Base-by-base conservation (phyloP, 2,329 filamentous ascomycete genomes). In the Calonectria honghensis region DNA sequence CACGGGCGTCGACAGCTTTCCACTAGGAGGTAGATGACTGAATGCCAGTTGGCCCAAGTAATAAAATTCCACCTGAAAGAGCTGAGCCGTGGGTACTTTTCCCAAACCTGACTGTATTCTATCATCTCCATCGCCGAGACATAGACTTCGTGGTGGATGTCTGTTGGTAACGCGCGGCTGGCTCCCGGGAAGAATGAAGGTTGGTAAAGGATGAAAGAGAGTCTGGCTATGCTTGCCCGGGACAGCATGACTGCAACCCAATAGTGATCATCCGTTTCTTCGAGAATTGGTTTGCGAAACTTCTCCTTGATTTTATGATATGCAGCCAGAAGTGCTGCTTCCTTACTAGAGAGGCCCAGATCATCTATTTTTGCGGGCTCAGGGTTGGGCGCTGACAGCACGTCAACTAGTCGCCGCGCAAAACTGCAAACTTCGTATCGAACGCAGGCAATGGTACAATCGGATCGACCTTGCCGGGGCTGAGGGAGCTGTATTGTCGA, bases 11-110 rank as follows among this genome's bases (percentile, higher is more conserved):
- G 57, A 10, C 35, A 61, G 6, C 57, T 61, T 27, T 61, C 31
- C 11, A 39, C 37, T 6, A 61, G 7, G n/a, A 61, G 32, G 6
- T 41, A 61, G n/a, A 61, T 61, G 35, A 61, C 35, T 13, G 32
- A 18, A 41, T 61, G 57, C 57, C 57, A 61, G 6, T 61, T 37
- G n/a, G 57, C 24, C 57, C 57, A 61, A 29, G 57, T 41, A 16
- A 61, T 41, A 6, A 61, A 61, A 29, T 61, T 61, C 57, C 57
- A 61, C 35, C 35, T 61, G n/a, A 61, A 61, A 27, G 57, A 29
- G 57, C 57, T 39, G 20, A 61, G 35, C 13, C 35, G 9, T 1
- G 57, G 57, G 13, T 27, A 27, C 16, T 37, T 61, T 14, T 61
- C 37, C 11, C 37, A 24, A 29, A 39, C 31, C 20, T 39, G 35